phyloP scores from a whole-genome alignment of 495 filamentous ascomycete species.

The Xylaria grammica region DNA sequence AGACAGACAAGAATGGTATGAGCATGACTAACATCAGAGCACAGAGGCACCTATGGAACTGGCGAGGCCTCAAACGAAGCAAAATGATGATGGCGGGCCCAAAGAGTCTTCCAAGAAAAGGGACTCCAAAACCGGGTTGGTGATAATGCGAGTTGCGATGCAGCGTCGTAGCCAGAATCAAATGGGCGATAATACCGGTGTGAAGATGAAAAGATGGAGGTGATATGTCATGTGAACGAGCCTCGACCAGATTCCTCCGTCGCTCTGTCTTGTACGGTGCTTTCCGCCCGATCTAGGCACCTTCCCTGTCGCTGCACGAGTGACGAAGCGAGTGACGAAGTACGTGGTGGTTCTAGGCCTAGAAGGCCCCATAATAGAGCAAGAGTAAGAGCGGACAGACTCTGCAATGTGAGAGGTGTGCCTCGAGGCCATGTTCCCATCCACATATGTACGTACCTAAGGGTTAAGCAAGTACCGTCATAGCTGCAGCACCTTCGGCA shows the following conservation, averaged over 20 bases:
- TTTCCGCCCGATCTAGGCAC: slow-evolving; percentile 1
- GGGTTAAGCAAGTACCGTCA: no score
- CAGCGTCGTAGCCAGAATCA: background rate
- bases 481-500: no score
- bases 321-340: background rate
- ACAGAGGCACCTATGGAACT: slow-evolving; percentile 23
- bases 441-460: no score
- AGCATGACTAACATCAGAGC: slow-evolving; percentile 28
- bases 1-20: slow-evolving; percentile 18
- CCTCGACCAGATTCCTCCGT: background rate
- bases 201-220: slow-evolving; percentile 1
- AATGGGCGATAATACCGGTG: background rate
- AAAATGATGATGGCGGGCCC: slow-evolving; percentile 19
- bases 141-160: slow-evolving; percentile 10
- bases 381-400: background rate
- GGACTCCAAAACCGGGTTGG: slow-evolving; percentile 14
- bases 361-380: no score
- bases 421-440: no score
- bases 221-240: background rate
- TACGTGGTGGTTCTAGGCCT: no score
- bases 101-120: slow-evolving; percentile 28
- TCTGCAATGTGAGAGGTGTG: background rate
- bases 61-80: slow-evolving; percentile 4
- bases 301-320: background rate
- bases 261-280: background rate